Base-by-base conservation (phyloP, 2,329 filamentous ascomycete species). In the Dissoconium aciculare region DNA sequence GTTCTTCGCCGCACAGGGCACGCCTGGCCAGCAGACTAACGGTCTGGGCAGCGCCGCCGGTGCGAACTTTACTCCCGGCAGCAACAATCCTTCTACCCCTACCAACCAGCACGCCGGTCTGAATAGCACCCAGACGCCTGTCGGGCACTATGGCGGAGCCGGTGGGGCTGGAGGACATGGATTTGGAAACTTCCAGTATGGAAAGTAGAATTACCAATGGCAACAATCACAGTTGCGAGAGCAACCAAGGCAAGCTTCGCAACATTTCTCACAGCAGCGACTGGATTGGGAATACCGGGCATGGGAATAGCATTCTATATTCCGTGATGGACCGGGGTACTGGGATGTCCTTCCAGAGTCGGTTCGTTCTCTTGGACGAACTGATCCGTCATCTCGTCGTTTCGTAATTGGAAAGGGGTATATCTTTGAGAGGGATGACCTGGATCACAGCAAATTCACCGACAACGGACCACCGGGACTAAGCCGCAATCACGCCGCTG, bases 1-100 rank as follows among this genome's bases (percentile, higher is more conserved):
- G 25, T 56, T 54, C 36, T 51, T 61, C 15, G 59, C 59, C 11
- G 59, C 59, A 32, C 58, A 58, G 33, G 59, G 28, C 46, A 65
- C 44, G 19, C 47, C 41, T 11, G 31, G 28, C 41, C 37, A 40
- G 34, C 35, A 43, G 33, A 28, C 28, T 4, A 36, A 32, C 11
- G 40, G 40, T 6, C 29, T 43, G 6, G 38, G 36, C 11, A 27
- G 28, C 14, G 32, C 32, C 11, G 30, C 26, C 15, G 30, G 28
- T 5, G 31, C 37, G 11, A 35, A 28, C 12, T 42, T 44, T 23
- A 44, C 41, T 5, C 41, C 41, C 10, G 28, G 35, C 11, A 35
- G 36, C 17, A 38, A 42, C 17, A 23, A 23, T 23, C 41, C 41
- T 4, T 36, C 35, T 15, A 44, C 41, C 25, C 41, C 41, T 2